A percentile compares a stretch with the other conserved stretches of the same genome.
Conservation (phyloP, 106 monocot species). For the Apostasia ramifera region DNA sequence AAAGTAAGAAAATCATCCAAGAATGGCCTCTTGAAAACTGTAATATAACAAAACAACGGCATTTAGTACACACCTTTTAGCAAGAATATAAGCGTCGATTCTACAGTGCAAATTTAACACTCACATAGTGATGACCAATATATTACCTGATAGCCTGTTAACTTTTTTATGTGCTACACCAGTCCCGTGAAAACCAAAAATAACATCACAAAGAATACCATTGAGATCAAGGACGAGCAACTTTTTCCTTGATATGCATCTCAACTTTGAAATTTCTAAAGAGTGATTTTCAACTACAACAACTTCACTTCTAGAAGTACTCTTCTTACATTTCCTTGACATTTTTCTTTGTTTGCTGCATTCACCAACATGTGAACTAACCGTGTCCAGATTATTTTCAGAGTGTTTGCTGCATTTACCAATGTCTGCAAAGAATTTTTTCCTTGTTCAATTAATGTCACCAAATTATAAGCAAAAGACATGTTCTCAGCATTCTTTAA, state of each 20-base stretch:
- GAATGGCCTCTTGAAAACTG: constrained; percentile 87
- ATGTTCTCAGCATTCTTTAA: background rate
- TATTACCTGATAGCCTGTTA: constrained; percentile 41
- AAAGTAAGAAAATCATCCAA: constrained; percentile 82
- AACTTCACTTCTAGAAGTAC: too few species aligned
- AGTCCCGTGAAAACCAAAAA: constrained; percentile 5
- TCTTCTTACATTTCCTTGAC: too few species aligned
- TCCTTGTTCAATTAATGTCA: background rate
- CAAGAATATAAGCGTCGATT: background rate
- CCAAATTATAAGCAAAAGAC: constrained; percentile 1
- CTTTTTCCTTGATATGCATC: constrained; percentile 26
- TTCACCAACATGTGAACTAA: too few species aligned
- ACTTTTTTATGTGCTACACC: constrained; percentile 26
- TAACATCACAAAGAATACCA: constrained; percentile 80
- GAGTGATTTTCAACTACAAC: too few species aligned
- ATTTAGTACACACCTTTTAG: constrained; percentile 6
- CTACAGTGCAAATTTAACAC: background rate
- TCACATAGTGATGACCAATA: background rate
- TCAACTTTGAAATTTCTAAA: background rate
- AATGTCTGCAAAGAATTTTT: background rate
- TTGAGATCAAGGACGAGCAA: constrained; percentile 82
- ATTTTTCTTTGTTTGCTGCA: too few species aligned
- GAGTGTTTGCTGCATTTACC: background rate
- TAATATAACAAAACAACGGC: constrained; percentile 7
- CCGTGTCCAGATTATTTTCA: background rate